Base-by-base conservation (phyloP, 208 protist species). In the Acanthamoeba healyi region DNA sequence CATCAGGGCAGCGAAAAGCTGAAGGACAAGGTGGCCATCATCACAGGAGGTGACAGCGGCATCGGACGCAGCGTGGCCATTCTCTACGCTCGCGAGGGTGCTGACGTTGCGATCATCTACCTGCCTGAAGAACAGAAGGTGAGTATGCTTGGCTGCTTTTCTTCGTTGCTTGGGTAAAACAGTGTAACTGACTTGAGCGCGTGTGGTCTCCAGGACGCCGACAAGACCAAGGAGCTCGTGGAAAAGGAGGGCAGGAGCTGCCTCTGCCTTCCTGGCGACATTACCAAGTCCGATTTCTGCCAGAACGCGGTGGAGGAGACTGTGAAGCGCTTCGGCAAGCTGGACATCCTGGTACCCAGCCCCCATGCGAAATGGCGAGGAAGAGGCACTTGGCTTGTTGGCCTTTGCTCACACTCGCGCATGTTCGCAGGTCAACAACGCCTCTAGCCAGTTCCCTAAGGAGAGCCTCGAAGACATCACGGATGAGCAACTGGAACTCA, bases 11-110 rank as follows among this genome's bases (percentile, higher is more conserved):
- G 61, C 29, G 63, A 51, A 12, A 92, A 92, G 87, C 87, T 92
- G 54, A 10, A 77, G 32, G 87, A 58, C 61, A 92, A 92, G 42
- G 87, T 92, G 36, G 96, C 95, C n/a, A 17, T 97, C 1, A 90
- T 97, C 38, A 96, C 96, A 36, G 96, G 96, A 51, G 96, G 95
- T 22, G 96, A 97, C 89, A 92, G 63, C 70, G 96, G 96, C 19
- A 97, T 97, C 77, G 96, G 96, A 15, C 61, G 96, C 54, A 92
- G 86, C 26, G 95, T 97, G 7, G 65, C 91, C 14, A 90, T 97
- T 34, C 61, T 96, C 6, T 97, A 77, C 87, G 96, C 96, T 3
- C 74, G 95, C 34, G 96, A 97, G 72, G 96, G 96, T 26, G 95
- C 95, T 1, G 94, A 96, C 93, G 94, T 97, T 24, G 77, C 94